phyloP scores from a whole-genome alignment of 768 basidiomycete genomes.

The Leucocoprinus birnbaumii region DNA sequence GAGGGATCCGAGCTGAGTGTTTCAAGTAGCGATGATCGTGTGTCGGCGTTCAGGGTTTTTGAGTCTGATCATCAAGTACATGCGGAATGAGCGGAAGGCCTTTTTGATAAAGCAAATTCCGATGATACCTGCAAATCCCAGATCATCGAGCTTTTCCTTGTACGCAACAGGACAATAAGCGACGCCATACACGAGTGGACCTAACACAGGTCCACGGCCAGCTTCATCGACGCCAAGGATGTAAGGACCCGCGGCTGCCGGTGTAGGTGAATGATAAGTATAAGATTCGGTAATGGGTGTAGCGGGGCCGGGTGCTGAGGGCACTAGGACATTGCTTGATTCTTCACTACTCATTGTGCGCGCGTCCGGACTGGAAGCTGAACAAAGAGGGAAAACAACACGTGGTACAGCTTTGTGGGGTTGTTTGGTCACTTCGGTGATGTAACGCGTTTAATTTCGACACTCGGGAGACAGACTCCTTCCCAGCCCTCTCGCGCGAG shows the following conservation, averaged over 20 bases:
- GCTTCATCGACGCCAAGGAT: slow-evolving; percentile 99
- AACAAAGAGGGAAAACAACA: too few relatives aligned
- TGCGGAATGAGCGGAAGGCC: background rate
- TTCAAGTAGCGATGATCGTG: slow-evolving; percentile 59
- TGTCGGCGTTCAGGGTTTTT: slow-evolving; percentile 78
- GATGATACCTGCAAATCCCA: slow-evolving; percentile 86
- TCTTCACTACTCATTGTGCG: too few relatives aligned
- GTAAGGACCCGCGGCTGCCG: slow-evolving; percentile 74
- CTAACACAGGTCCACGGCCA: slow-evolving; percentile 92
- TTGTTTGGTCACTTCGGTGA: too few relatives aligned
- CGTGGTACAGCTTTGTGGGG: too few relatives aligned
- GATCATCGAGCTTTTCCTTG: slow-evolving; percentile 63
- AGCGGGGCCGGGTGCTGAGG: slow-evolving; percentile 59
- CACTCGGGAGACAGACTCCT: too few relatives aligned
- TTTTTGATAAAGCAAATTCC: background rate
- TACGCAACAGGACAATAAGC: slow-evolving; percentile 89
- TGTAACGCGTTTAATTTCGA: too few relatives aligned
- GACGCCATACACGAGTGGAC: slow-evolving; percentile 93
- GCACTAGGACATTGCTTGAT: slow-evolving; percentile 23
- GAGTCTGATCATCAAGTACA: slow-evolving; percentile 61
- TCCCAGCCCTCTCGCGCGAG: too few relatives aligned
- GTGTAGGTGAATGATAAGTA: slow-evolving; percentile 71
- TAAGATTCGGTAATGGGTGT: slow-evolving; percentile 66
- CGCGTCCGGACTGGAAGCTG: too few relatives aligned
- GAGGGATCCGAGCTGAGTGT: slow-evolving; percentile 67